phyloP scores from a whole-genome alignment of 1,139 yeast genomes.

The Yamadazyma atlantica region DNA sequence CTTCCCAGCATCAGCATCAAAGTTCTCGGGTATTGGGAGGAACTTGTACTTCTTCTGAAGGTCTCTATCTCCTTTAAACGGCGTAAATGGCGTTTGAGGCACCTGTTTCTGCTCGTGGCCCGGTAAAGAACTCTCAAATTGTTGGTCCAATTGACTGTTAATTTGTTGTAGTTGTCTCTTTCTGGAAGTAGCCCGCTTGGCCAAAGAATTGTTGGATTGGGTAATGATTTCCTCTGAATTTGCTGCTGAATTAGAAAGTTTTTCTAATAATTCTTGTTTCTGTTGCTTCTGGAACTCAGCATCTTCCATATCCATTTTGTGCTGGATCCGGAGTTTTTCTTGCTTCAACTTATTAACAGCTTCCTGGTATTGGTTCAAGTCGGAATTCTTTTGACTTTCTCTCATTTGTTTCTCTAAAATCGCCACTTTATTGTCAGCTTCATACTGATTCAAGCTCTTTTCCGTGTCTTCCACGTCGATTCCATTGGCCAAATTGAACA shows the following conservation, averaged over 20 bases:
- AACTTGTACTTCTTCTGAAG: slow-evolving; percentile 36
- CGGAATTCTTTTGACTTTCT: slow-evolving; percentile 69
- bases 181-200: slow-evolving; percentile 65
- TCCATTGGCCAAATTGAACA: slow-evolving; percentile 72
- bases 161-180: slow-evolving; percentile 67
- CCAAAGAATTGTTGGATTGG: slow-evolving; percentile 40
- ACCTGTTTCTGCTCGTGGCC: slow-evolving; percentile 23
- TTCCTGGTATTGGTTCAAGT: slow-evolving; percentile 56
- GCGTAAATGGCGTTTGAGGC: slow-evolving; percentile 73
- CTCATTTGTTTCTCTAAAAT: slow-evolving; percentile 66
- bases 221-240: slow-evolving; percentile 54
- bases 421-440: slow-evolving; percentile 69
- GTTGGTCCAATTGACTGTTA: slow-evolving; percentile 49
- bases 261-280: slow-evolving; percentile 68
- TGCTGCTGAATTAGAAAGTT: slow-evolving; percentile 54
- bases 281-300: slow-evolving; percentile 55
- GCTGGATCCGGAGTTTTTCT: slow-evolving; percentile 62
- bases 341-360: slow-evolving; percentile 57
- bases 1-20: slow-evolving; percentile 47
- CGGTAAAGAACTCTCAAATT: slow-evolving; percentile 32
- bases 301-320: slow-evolving; percentile 70
- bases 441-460: slow-evolving; percentile 65
- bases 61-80: slow-evolving; percentile 88
- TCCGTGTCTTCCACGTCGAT: slow-evolving; percentile 75
- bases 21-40: slow-evolving; percentile 29